phyloP scores from a whole-genome alignment of 768 basidiomycete species.

The Aureoboletus auriporus region DNA sequence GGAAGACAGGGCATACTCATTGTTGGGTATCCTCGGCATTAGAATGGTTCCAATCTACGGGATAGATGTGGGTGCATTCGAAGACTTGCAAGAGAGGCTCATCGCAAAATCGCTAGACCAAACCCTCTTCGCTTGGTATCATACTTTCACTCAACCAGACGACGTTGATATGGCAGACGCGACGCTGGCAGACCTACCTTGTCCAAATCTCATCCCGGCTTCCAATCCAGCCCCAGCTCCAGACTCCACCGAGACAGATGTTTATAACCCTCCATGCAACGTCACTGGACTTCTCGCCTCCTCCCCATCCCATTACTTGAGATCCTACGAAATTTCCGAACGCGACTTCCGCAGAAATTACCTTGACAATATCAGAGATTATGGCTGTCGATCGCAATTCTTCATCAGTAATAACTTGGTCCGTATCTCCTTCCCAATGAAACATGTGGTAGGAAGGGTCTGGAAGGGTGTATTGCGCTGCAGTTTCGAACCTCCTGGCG shows the following conservation, averaged over 20 bases:
- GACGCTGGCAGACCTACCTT: not conserved
- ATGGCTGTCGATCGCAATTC: slow-evolving; percentile 14
- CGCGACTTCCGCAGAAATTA: slow-evolving; percentile 17
- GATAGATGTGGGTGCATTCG: slow-evolving; percentile 20
- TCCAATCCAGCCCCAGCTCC: not conserved
- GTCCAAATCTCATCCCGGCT: not conserved
- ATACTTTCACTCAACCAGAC: not conserved
- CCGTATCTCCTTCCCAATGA: slow-evolving; percentile 20
- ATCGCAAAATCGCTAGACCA: slow-evolving; percentile 21
- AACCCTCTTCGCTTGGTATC: slow-evolving; percentile 27
- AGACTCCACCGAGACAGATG: not conserved
- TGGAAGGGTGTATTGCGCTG: slow-evolving; percentile 24
- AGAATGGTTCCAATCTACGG: slow-evolving; percentile 24
- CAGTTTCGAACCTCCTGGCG: slow-evolving; percentile 15
- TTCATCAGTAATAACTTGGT: slow-evolving; percentile 17
- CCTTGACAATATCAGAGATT: slow-evolving; percentile 9
- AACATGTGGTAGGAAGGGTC: slow-evolving; percentile 6
- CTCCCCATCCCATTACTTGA: slow-evolving; percentile 20
- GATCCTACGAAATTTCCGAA: slow-evolving; percentile 21
- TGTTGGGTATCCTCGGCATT: slow-evolving; percentile 25
- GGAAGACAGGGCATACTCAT: slow-evolving; percentile 30
- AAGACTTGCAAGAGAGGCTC: slow-evolving; percentile 21
- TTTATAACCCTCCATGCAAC: not conserved
- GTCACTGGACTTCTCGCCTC: slow-evolving; percentile 22
- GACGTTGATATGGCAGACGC: slow-evolving; percentile 12